Base-by-base conservation (phyloP, 768 basidiomycete genomes). In the Hortiboletus campestris region DNA sequence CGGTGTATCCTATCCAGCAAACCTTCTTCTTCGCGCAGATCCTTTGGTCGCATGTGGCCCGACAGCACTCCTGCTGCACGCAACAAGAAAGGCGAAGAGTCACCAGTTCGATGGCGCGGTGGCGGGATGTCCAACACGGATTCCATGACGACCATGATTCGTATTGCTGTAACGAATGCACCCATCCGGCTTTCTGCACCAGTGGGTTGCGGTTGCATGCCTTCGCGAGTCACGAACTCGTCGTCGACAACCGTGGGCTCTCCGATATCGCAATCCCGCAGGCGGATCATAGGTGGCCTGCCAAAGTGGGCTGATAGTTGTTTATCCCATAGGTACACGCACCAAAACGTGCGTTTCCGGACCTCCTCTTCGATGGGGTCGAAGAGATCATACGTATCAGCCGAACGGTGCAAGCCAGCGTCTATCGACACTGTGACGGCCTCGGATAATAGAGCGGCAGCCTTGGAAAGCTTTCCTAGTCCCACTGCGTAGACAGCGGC, bases 261-360 rank as follows among this genome's bases (percentile, higher is more conserved):
- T 6, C 84, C 80, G n/a, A 94, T 88, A 66, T 97, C 94, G 72
- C 92, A 94, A 67, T 96, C 94, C 58, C 91, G 80, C 57, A 95
- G 73, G 44, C 93, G 82, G 61, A 97, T 80, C 78, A 94, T 82
- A 3, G 93, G 85, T 32, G 94, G 94, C 25, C 94, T 79, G 25
- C 94, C 94, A 68, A 96, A 95, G 71, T 92, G 88, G 55, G 90
- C 88, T 12, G 84, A 78, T 8, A 94, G 84, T 65, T 95, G 94
- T 73, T 97, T 96, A 73, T 97, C 94, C 94, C 94, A 96, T 47
- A 91, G 81, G 73, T 96, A 97, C 28, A 95, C 91, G 56, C 91
- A 91, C 93, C 94, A 97, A 71, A 97, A 97, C 0, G 94, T 96
- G 62, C 94, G 85, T 72, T 95, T 96, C 55, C 94, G 83, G 29